phyloP scores from a whole-genome alignment of 2,329 filamentous ascomycete species.

The Pseudocercospora crystallina region DNA sequence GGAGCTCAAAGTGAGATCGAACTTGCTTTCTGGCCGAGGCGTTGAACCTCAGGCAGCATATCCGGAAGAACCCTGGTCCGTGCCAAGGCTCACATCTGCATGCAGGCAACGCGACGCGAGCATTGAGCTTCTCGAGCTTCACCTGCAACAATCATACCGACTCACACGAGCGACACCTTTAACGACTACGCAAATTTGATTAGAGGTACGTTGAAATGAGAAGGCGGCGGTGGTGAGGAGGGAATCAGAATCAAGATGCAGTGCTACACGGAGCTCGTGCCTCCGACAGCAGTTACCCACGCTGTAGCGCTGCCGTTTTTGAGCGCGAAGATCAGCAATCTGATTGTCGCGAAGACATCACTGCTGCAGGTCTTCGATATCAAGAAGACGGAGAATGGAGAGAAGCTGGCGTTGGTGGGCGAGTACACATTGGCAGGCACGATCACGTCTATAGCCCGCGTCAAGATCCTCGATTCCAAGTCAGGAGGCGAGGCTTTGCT shows the following conservation, averaged over 20 bases:
- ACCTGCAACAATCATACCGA: too few relatives aligned
- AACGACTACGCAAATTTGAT: too few relatives aligned
- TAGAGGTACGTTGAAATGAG: neutral
- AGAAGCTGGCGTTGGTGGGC: conserved; percentile 76
- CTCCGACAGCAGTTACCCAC: conserved; percentile 91
- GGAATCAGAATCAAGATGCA: conserved; percentile 62
- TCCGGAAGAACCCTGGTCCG: too few relatives aligned
- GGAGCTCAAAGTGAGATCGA: too few relatives aligned
- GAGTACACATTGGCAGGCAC: conserved; percentile 84
- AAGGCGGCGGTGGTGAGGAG: neutral
- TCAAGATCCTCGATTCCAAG: conserved; percentile 70
- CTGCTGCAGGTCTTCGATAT: conserved; percentile 82
- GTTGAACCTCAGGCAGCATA: too few relatives aligned
- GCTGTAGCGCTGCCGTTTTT: conserved; percentile 77
- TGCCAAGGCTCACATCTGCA: too few relatives aligned
- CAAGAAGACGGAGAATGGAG: conserved; percentile 8
- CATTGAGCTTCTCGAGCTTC: too few relatives aligned
- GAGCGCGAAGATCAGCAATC: conserved; percentile 73
- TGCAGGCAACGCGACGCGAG: too few relatives aligned
- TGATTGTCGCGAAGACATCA: conserved; percentile 89
- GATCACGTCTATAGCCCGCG: conserved; percentile 75
- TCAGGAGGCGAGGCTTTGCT: conserved; percentile 82
- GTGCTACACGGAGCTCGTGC: conserved; percentile 93
- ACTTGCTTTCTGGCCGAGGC: too few relatives aligned
- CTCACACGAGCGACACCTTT: too few relatives aligned